Conservation (phyloP, 768 basidiomycete genomes). For the Phanerochaete sordida region DNA sequence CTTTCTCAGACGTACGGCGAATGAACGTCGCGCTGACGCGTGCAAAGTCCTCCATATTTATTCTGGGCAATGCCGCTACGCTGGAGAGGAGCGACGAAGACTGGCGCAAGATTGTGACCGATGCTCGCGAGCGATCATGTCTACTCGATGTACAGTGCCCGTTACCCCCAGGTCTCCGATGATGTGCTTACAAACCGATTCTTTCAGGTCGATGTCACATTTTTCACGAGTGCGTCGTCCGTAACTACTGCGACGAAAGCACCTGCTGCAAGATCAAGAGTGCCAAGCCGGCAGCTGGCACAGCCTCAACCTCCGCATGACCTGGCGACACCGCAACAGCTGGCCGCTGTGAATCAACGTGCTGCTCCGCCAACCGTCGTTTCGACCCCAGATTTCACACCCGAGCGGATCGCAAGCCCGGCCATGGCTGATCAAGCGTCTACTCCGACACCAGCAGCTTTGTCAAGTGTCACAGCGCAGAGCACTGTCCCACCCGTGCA, state of each 20-base stretch:
- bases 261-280: constrained; percentile 5
- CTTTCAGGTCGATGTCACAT: constrained; percentile 30
- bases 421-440: not conserved
- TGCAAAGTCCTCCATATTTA: constrained; percentile 90
- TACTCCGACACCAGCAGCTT: not conserved
- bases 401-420: not conserved
- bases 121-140: constrained; percentile 65
- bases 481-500: not conserved
- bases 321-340: not conserved
- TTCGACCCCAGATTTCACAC: not conserved
- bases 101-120: constrained; percentile 75
- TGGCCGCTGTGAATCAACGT: not conserved
- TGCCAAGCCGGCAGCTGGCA: constrained; percentile 12
- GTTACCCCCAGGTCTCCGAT: not conserved
- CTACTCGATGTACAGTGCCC: constrained; percentile 55
- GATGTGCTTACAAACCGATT: not conserved
- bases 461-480: not conserved
- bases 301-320: not conserved
- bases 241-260: constrained; percentile 7
- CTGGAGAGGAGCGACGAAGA: constrained; percentile 79
- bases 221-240: constrained; percentile 32
- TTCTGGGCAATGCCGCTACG: constrained; percentile 88
- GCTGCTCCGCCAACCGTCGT: not conserved
- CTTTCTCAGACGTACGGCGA: constrained; percentile 61
- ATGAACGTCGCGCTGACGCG: constrained; percentile 99